These are phyloP conservation scores for Dillenia suffruticosa DNA, from an alignment of 164 flowering plant species.

Conservation along the genomic window DNA sequence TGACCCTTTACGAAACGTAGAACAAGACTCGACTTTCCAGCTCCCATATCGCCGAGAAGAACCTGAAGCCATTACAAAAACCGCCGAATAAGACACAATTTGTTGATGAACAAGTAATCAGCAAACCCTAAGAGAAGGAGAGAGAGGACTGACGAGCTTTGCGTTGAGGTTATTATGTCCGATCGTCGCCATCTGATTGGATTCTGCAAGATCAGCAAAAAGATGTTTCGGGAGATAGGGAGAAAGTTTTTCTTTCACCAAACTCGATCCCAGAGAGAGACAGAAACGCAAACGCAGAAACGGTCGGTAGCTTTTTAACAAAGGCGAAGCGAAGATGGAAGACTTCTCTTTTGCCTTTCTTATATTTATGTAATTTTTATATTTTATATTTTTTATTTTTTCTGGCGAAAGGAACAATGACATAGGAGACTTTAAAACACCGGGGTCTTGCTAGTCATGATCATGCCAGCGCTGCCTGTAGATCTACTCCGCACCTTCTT, in stretches of 20 bases:
- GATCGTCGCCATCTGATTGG: constrained; percentile 42
- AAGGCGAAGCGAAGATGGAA: no score
- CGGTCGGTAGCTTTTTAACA: no score
- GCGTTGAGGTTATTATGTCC: constrained; percentile 75
- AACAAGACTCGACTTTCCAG: constrained; percentile 72
- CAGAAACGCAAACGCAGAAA: no score
- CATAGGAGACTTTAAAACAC: no score
- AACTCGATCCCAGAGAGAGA: neutral
- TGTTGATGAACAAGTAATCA: neutral
- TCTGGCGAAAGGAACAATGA: no score
- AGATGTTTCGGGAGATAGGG: neutral
- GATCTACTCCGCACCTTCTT: no score
- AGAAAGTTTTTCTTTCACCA: no score
- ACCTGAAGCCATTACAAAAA: constrained; percentile 26
- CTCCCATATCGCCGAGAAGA: constrained; percentile 70
- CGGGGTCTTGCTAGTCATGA: no score
- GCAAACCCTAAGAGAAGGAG: constrained; percentile 6
- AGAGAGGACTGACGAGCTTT: constrained; percentile 47
- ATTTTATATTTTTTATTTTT: no score
- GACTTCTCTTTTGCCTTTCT: no score
- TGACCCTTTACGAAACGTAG: constrained; percentile 74
- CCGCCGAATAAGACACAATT: neutral
- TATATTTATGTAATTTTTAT: no score
- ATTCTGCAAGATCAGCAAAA: neutral
- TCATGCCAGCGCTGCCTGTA: no score